Conservation (phyloP, 306 rosid genomes). For the Myrica gale region DNA sequence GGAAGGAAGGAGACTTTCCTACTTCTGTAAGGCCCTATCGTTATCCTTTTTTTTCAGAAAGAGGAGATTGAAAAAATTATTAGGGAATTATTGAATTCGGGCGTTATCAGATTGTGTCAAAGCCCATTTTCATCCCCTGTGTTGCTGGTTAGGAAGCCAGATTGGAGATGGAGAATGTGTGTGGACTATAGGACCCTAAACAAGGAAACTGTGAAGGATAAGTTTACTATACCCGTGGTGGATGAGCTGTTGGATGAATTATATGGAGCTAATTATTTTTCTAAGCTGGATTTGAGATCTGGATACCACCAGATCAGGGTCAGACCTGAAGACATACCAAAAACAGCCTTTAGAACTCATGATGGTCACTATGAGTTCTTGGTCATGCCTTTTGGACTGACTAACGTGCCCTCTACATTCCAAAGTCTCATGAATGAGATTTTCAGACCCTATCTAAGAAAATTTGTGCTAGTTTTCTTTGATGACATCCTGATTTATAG, state of each 20-base stretch:
- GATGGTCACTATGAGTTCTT: no score
- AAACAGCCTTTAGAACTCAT: not conserved
- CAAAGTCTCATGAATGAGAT: not conserved
- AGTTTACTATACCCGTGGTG: no score
- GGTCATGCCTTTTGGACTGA: no score
- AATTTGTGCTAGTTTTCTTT: no score
- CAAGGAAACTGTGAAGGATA: no score
- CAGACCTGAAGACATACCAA: not conserved
- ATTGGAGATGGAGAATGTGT: not conserved
- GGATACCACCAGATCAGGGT: not conserved
- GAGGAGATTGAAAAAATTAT: conserved; percentile 9
- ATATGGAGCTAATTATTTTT: not conserved
- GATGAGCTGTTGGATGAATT: not conserved
- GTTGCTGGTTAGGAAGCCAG: not conserved
- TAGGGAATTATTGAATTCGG: not conserved
- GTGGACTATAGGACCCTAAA: no score
- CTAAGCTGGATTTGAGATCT: not conserved
- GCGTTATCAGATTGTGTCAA: not conserved
- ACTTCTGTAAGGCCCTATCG: not conserved
- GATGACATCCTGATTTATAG: not conserved
- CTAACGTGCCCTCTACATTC: no score
- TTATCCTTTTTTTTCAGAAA: conserved; percentile 8
- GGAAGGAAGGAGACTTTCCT: not conserved
- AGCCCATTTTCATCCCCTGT: conserved; percentile 9
- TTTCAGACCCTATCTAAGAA: not conserved